A percentile compares a stretch with the other conserved stretches of the same genome.
Conservation (phyloP, 2,329 filamentous ascomycete species). For the Calonectria pseudoturangicola region DNA sequence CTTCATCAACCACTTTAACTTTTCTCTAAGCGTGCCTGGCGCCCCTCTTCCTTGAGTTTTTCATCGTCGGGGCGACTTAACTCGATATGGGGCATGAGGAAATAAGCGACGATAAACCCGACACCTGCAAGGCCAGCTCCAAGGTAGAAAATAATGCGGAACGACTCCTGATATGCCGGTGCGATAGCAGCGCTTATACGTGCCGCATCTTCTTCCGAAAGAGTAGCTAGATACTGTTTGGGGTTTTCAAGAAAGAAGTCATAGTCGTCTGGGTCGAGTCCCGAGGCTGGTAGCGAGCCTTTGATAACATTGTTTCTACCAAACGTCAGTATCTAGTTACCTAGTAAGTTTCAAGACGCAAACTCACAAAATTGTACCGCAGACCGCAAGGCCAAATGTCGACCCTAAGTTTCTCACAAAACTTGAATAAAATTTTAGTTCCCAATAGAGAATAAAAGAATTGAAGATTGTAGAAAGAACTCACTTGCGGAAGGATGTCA, state of each 20-base stretch:
- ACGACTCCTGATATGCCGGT: slow-evolving; percentile 10
- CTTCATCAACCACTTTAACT: background rate
- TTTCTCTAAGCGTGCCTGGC: background rate
- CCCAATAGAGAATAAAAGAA: background rate
- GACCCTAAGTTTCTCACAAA: slow-evolving; percentile 21
- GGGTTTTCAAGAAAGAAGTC: slow-evolving; percentile 2
- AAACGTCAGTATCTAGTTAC: background rate
- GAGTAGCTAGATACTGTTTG: background rate
- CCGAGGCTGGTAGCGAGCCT: slow-evolving; percentile 1
- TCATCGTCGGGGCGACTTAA: background rate
- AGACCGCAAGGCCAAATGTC: slow-evolving; percentile 1
- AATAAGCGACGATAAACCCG: background rate
- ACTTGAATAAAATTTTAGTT: background rate
- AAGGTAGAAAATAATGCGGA: slow-evolving; percentile 10
- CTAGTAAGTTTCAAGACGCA: background rate
- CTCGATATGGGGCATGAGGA: slow-evolving; percentile 17
- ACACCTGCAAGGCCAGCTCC: background rate
- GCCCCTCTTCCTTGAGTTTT: slow-evolving; percentile 19
- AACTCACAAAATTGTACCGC: slow-evolving; percentile 12
- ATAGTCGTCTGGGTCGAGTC: slow-evolving; percentile 1
- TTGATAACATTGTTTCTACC: slow-evolving; percentile 5
- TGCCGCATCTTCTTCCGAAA: background rate
- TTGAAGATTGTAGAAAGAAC: background rate
- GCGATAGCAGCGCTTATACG: slow-evolving; percentile 2
- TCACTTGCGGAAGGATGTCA: slow-evolving; percentile 17